Base-by-base conservation (phyloP, 1,284 basidiomycete genomes). In the Coniophora puteana region DNA sequence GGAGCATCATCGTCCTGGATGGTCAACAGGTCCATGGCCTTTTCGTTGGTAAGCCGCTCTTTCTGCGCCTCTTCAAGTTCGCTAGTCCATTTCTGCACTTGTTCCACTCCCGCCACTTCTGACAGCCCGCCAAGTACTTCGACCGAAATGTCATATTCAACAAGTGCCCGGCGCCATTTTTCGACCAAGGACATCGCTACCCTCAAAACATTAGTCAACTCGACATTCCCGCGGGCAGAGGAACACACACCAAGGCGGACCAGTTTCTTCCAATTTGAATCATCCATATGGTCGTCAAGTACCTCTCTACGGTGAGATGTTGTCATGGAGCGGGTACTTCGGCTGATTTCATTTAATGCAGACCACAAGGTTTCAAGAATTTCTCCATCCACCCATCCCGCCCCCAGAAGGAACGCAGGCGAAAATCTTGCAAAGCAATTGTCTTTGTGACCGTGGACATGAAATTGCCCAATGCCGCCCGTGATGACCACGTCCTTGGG, bases 221-320 rank as follows among this genome's bases (percentile, higher is more conserved):
- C n/a, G n/a, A n/a, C n/a, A n/a, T n/a, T n/a, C n/a, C n/a, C n/a
- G n/a, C n/a, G n/a, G n/a, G n/a, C n/a, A n/a, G n/a, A n/a, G n/a
- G n/a, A n/a, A n/a, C n/a, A n/a, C n/a, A n/a, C 28, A 46, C 36
- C 28, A 8, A 49, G 13, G 4, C 28, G 38, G 3, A 49, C 39
- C 7, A 50, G 31, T 31, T 51, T 51, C 17, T 48, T 51, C 34
- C 34, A 51, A 24, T 51, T 51, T 4, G 43, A 51, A 20, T 51
- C 43, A 6, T 39, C 31, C 43, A 51, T 51, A 30, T 51, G 43
- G 26, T 46, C 43, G 33, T 51, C 43, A 43, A 41, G 41, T 1
- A 51, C 36, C 37, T 51, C 47, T 26, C 51, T 18, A 13, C 37
- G 3, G 20, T 51, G 47, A 4, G 43, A 40, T 20, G 29, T 21